Evolutionary conservation across 2,329 filamentous ascomycete species (phyloP), one percentile per base, ranked within the genome.

Genomic region (Aspergillus versicolor): DNA sequence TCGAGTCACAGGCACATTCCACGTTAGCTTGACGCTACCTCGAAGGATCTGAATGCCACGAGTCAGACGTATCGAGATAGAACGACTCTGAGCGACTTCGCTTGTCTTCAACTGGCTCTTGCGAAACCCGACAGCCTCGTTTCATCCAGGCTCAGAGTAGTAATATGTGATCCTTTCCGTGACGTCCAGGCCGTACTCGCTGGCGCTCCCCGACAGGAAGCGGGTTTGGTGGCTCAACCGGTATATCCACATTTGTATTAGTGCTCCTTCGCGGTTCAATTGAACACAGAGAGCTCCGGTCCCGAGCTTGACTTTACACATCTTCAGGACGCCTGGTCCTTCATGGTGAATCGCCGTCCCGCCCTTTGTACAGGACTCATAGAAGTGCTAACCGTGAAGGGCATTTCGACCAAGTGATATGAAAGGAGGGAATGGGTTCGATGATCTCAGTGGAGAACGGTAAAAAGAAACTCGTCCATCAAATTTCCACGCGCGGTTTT

Each of bases 291-390:
- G 17, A 30, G 21, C 5, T n/a, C 43, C 2, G 37, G 37, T 12
- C 37, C 17, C 7, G 30, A 43, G 9, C 22, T 52, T 12, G 43
- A 57, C 12, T 42, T 38, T 17, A 6, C n/a, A 15, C 42, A 42
- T 11, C 42, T 57, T 8, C 42, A 37, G 5, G 44, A 49, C 11
- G 66, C 70, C 7, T 73, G 71, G 71, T 62, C 67, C 19, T 38
- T 45, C 3, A 55, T 73, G 2, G 67, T 71, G 4, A 56, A 64
- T 13, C 70, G 70, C 7, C 71, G 73, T 34, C 59, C 67, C 5
- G 65, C 71, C 7, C 58, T 73, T 3, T 60, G 69, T 49, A 73
- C 70, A 1, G 57, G 67, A 8, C 70, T 72, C 51, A 64, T 71
- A 27, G 63, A 34, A 70, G 67, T 55, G 61, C 64, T 4, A 64